Conservation (phyloP, 1,284 basidiomycete species). For the Heliocybe sulcata region DNA sequence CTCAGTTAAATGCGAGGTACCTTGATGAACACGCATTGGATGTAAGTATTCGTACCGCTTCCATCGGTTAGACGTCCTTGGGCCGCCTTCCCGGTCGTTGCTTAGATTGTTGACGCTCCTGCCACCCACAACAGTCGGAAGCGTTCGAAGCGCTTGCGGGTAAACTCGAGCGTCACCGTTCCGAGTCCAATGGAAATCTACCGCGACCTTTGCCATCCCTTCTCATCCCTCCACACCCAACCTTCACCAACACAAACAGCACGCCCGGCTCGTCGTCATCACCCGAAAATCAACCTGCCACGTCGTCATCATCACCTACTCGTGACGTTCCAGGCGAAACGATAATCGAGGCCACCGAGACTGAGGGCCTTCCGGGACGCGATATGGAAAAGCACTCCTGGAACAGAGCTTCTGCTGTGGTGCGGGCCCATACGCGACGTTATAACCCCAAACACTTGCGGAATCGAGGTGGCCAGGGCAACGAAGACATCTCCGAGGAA, state of each 20-base stretch:
- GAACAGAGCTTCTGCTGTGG: slow-evolving; percentile 12
- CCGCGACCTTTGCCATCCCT: slow-evolving; percentile 10
- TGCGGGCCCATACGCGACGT: slow-evolving; percentile 16
- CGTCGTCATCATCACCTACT: slow-evolving; percentile 6
- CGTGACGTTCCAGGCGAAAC: slow-evolving; percentile 20
- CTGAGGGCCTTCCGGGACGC: slow-evolving; percentile 22
- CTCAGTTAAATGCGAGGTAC: slow-evolving; percentile 3
- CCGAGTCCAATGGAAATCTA: slow-evolving; percentile 15
- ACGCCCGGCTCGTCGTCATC: slow-evolving; percentile 3
- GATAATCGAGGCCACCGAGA: slow-evolving; percentile 24
- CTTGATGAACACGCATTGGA: slow-evolving; percentile 41
- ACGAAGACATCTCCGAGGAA: background rate
- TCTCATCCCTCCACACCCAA: background rate
- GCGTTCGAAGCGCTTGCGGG: slow-evolving; percentile 41
- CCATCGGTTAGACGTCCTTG: background rate
- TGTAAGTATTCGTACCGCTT: slow-evolving; percentile 17
- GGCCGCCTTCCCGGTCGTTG: background rate
- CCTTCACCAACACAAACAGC: slow-evolving; percentile 5
- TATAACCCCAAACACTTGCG: background rate
- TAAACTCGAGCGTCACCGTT: slow-evolving; percentile 32
- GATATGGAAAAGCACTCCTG: slow-evolving; percentile 23
- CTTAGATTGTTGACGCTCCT: slow-evolving; percentile 2
- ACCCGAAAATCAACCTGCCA: background rate
- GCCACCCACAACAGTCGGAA: slow-evolving; percentile 28
- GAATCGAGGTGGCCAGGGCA: background rate